These are phyloP conservation scores for Rhizopus arrhizus DNA, from an alignment of 371 early-diverging fungal species.

Conservation along the genomic window DNA sequence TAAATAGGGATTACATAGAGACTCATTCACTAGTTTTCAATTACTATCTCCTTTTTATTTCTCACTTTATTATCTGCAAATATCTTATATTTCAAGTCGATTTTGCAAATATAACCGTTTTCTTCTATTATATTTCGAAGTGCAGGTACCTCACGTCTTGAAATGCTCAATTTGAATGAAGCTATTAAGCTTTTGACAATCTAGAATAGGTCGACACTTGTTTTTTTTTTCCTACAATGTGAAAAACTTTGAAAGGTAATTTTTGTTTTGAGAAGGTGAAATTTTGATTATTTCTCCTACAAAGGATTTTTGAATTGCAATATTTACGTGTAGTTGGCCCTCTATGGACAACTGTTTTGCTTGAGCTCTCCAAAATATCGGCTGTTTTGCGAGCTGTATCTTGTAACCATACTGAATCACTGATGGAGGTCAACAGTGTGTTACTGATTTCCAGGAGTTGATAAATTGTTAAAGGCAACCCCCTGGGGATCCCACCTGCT, in stretches of 20 bases:
- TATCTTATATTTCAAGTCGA: not conserved
- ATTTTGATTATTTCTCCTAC: constrained; percentile 7
- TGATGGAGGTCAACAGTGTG: not conserved
- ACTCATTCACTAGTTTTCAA: too few relatives aligned
- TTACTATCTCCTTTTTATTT: too few relatives aligned
- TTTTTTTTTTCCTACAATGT: too few relatives aligned
- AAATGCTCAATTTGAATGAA: too few relatives aligned
- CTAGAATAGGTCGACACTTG: too few relatives aligned
- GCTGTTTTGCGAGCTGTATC: not conserved
- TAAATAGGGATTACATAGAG: too few relatives aligned
- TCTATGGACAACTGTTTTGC: not conserved
- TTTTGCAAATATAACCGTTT: not conserved
- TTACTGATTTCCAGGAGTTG: not conserved
- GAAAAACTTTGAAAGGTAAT: too few relatives aligned
- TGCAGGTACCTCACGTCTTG: too few relatives aligned
- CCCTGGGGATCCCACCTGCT: constrained; percentile 1
- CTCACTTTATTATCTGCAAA: too few relatives aligned
- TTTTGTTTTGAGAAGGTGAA: not conserved
- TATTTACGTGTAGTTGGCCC: not conserved
- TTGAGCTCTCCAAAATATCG: not conserved
- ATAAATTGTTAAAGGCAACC: not conserved
- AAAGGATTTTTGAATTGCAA: not conserved
- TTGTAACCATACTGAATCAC: not conserved
- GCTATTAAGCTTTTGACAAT: not conserved
- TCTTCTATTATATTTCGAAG: not conserved